Evolutionary conservation across 441 rosid species (phyloP).

Genomic region (Pelargonium cotyledonis): DNA sequence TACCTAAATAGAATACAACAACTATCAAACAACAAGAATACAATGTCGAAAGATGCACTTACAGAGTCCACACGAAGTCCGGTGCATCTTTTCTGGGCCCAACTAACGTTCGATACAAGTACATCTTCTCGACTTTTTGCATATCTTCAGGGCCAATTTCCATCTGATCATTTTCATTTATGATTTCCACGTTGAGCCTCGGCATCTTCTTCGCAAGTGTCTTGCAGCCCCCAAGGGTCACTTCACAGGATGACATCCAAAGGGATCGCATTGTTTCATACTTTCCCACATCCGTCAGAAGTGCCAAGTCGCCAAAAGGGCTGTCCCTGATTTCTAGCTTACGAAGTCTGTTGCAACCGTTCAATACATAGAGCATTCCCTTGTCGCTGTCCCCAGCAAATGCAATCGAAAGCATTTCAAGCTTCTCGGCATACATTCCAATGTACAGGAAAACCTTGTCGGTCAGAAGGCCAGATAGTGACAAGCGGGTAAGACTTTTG

Average conservation of each 20-base stretch:
- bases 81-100: constrained; percentile 82
- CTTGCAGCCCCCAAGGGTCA: constrained; percentile 81
- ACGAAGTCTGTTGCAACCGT: constrained; percentile 77
- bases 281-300: constrained; percentile 76
- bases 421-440: constrained; percentile 66
- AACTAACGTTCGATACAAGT: constrained; percentile 67
- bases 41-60: constrained; percentile 23
- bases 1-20: constrained; percentile 29
- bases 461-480: constrained; percentile 73
- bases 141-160: constrained; percentile 35
- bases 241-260: constrained; percentile 96
- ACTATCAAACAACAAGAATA: neutral
- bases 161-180: constrained; percentile 43
- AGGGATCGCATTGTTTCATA: constrained; percentile 99
- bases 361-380: constrained; percentile 74
- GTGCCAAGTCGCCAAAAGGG: constrained; percentile 80
- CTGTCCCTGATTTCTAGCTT: constrained; percentile 81
- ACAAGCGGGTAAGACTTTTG: constrained; percentile 59
- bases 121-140: constrained; percentile 68
- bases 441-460: constrained; percentile 74
- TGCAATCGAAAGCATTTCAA: constrained; percentile 92
- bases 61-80: constrained; percentile 54
- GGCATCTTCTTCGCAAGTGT: constrained; percentile 63
- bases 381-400: constrained; percentile 78
- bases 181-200: constrained; percentile 73